Evolutionary conservation across 306 rosid species (phyloP).

Genomic region (Pterocarpus santalinus): DNA sequence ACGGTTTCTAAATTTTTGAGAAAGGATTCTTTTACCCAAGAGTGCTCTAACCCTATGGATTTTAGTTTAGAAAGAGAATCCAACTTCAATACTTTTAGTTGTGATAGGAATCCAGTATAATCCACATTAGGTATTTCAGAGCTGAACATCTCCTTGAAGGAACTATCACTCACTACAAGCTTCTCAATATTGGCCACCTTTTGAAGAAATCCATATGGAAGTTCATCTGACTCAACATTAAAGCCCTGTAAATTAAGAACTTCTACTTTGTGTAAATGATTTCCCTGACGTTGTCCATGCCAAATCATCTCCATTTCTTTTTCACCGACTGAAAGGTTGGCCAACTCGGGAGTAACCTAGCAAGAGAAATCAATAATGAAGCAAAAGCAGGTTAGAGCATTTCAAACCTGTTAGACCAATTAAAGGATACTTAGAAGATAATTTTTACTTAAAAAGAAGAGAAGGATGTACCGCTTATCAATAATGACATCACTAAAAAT

Average conservation of each 20-base stretch:
- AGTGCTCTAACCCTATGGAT: conserved; percentile 37
- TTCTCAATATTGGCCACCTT: background rate
- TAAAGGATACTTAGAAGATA: too few species aligned
- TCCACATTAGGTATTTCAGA: background rate
- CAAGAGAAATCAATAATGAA: too few species aligned
- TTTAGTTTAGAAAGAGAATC: background rate
- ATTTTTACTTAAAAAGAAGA: too few species aligned
- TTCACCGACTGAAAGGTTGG: background rate
- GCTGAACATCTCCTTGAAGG: conserved; percentile 17
- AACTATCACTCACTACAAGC: background rate
- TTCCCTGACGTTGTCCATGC: background rate
- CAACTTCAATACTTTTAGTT: background rate
- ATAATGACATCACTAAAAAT: background rate
- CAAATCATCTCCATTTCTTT: background rate
- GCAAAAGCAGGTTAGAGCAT: too few species aligned
- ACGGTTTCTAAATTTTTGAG: background rate
- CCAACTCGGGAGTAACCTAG: too few species aligned
- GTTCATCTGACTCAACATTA: conserved; percentile 18
- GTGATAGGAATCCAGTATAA: background rate
- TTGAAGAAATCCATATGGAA: conserved; percentile 2
- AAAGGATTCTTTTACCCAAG: background rate
- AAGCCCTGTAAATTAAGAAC: background rate
- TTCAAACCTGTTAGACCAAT: too few species aligned
- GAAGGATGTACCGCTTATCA: background rate
- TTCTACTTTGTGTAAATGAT: background rate